A percentile compares a stretch with the other conserved stretches of the same genome.
Evolutionary conservation across 176 grass and related monocot species (phyloP).

Genomic region (Oryza australiensis): DNA sequence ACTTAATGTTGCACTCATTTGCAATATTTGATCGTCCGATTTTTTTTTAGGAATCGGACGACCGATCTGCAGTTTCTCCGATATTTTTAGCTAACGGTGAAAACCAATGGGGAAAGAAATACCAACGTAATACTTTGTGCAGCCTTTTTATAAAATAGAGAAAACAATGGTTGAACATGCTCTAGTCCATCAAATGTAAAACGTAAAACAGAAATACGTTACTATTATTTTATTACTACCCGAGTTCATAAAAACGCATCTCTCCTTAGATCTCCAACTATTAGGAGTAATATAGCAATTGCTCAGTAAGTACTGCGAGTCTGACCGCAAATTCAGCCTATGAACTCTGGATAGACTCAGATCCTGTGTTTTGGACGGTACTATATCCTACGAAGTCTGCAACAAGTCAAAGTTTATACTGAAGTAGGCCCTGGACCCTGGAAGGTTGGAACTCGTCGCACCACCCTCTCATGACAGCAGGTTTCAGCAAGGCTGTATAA

Average conservation of each 20-base stretch:
- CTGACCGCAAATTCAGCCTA: not conserved
- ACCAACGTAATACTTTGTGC: too few relatives aligned
- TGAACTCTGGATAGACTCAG: not conserved
- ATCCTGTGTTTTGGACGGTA: not conserved
- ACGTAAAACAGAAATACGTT: not conserved
- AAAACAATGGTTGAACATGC: too few relatives aligned
- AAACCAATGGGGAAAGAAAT: too few relatives aligned
- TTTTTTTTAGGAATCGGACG: too few relatives aligned
- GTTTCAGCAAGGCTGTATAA: not conserved
- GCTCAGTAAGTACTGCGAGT: not conserved
- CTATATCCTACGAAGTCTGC: conserved; percentile 19
- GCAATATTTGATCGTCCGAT: too few relatives aligned
- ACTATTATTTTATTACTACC: not conserved
- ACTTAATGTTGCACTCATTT: too few relatives aligned
- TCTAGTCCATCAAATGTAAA: not conserved
- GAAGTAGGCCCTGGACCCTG: not conserved
- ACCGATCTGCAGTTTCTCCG: too few relatives aligned
- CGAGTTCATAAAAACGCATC: not conserved
- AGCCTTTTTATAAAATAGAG: too few relatives aligned
- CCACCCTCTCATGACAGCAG: not conserved
- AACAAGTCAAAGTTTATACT: not conserved
- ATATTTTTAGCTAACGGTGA: not conserved
- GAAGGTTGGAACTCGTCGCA: not conserved
- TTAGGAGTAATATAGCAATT: not conserved
- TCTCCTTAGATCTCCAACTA: conserved; percentile 16